Evolutionary conservation across 495 filamentous ascomycete species (phyloP).

Genomic region (Paragyromitra xinjiangensis): DNA sequence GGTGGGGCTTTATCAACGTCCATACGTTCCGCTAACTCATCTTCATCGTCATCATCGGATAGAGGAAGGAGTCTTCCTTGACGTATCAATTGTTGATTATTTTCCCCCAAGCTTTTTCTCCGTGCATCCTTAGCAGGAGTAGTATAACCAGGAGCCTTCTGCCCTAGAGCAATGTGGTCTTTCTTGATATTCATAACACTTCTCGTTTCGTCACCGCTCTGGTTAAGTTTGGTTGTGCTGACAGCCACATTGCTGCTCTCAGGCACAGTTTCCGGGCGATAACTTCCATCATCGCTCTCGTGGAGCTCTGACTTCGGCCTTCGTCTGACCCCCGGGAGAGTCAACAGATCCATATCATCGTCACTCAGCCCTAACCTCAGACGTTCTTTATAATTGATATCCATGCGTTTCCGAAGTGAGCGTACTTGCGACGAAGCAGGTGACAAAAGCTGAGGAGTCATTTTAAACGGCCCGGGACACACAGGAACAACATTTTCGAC

Average conservation of each 20-base stretch:
- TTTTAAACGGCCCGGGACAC: slow-evolving; percentile 16
- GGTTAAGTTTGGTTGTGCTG: not conserved
- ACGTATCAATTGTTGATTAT: not conserved
- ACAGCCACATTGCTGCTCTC: not conserved
- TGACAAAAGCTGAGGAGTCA: not conserved
- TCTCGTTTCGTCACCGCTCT: not conserved
- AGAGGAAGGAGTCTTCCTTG: not conserved
- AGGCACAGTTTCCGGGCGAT: not conserved
- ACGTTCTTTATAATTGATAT: not conserved
- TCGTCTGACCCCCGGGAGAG: not conserved
- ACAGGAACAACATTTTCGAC: not conserved
- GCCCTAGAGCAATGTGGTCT: not conserved
- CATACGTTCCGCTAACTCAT: not conserved
- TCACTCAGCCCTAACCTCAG: not conserved
- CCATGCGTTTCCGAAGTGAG: not conserved
- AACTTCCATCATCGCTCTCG: not conserved
- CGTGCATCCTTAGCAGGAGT: not conserved
- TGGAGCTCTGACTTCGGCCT: not conserved
- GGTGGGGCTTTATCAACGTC: not conserved
- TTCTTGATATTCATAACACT: not conserved
- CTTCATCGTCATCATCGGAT: slow-evolving; percentile 18
- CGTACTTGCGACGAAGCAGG: not conserved
- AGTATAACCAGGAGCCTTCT: not conserved
- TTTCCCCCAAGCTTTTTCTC: not conserved
- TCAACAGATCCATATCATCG: not conserved